A percentile compares a stretch with the other conserved stretches of the same genome.
phyloP scores from a whole-genome alignment of 2,329 filamentous ascomycete genomes.

The Ascochyta pisi region DNA sequence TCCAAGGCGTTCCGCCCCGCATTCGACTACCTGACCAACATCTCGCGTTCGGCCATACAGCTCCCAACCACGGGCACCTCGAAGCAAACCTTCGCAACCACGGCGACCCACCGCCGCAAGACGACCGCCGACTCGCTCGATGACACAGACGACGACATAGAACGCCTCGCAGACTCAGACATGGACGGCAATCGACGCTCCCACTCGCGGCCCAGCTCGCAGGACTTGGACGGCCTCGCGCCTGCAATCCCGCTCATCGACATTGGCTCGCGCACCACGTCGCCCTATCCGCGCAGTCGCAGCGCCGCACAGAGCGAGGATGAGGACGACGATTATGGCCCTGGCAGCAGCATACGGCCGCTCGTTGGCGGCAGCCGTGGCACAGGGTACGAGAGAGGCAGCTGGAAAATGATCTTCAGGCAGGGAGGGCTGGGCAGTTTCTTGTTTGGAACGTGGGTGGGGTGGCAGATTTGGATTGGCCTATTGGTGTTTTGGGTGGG shows the following conservation, averaged over 20 bases:
- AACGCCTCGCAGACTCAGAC: slow-evolving; percentile 33
- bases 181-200: slow-evolving; percentile 35
- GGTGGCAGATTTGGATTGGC: slow-evolving; percentile 58
- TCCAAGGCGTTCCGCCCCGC: slow-evolving; percentile 43
- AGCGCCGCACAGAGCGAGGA: slow-evolving; percentile 56
- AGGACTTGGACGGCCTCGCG: slow-evolving; percentile 43
- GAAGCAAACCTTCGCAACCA: slow-evolving; percentile 20
- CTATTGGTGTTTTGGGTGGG: slow-evolving; percentile 58
- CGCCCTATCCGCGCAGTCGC: slow-evolving; percentile 52
- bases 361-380: slow-evolving; percentile 40
- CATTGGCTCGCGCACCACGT: slow-evolving; percentile 51
- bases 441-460: slow-evolving; percentile 55
- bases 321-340: slow-evolving; percentile 54
- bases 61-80: slow-evolving; percentile 20
- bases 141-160: slow-evolving; percentile 47
- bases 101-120: slow-evolving; percentile 38
- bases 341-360: slow-evolving; percentile 47
- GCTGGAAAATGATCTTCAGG: slow-evolving; percentile 45
- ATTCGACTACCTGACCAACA: slow-evolving; percentile 46
- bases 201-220: slow-evolving; percentile 42
- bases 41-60: slow-evolving; percentile 29
- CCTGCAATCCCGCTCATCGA: slow-evolving; percentile 54
- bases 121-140: slow-evolving; percentile 46
- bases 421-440: slow-evolving; percentile 57
- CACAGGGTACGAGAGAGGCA: slow-evolving; percentile 19